Conservation (phyloP, 805 yeast genomes). For the Candida insectorum region DNA sequence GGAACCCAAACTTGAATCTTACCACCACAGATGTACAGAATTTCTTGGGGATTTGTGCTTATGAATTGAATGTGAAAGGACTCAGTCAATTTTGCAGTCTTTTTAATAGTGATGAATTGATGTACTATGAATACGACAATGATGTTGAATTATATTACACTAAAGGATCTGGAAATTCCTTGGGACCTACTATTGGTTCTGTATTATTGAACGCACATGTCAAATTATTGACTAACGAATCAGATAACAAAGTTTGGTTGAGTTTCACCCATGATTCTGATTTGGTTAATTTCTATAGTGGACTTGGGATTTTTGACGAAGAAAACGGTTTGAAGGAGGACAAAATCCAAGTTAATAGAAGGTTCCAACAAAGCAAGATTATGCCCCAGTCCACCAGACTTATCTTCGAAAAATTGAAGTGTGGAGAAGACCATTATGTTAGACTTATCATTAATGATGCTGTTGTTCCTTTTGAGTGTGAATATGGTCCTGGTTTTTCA, state of each 20-base stretch:
- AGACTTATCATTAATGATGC: conserved; percentile 39
- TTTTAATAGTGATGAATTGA: conserved; percentile 67
- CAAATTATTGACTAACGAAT: conserved; percentile 39
- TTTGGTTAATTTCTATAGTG: conserved; percentile 55
- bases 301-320: conserved; percentile 50
- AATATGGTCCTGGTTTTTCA: conserved; percentile 39
- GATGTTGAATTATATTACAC: conserved; percentile 60
- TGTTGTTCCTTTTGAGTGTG: conserved; percentile 35
- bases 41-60: conserved; percentile 66
- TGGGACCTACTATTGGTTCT: conserved; percentile 58
- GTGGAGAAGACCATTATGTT: conserved; percentile 28
- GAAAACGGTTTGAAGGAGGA: conserved; percentile 42
- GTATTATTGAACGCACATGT: conserved; percentile 47
- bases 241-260: conserved; percentile 52
- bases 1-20: conserved; percentile 39
- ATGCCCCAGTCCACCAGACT: conserved; percentile 41
- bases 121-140: conserved; percentile 57
- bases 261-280: conserved; percentile 77
- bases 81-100: conserved; percentile 60
- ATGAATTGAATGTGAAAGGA: conserved; percentile 70
- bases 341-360: conserved; percentile 14
- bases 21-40: conserved; percentile 48
- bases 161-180: conserved; percentile 60
- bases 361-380: conserved; percentile 20
- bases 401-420: conserved; percentile 31